Base-by-base conservation (phyloP, 139 green algal species). In the Axilococcus clingmanii region DNA sequence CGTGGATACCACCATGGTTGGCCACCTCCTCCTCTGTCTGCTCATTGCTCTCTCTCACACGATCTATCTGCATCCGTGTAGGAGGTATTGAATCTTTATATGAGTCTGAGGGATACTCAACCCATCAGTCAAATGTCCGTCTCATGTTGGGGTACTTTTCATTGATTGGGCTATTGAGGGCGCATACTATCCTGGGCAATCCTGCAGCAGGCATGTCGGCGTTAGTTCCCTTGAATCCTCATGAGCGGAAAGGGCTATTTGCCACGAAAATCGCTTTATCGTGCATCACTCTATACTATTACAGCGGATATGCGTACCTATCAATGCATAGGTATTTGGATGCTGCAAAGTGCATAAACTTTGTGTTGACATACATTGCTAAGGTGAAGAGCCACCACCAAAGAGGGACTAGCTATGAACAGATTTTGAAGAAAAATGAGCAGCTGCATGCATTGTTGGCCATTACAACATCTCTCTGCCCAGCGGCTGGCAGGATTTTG, bases 381-480 rank as follows among this genome's bases (percentile, higher is more conserved):
- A 58, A 66, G 43, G 51, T 61, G n/a, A 61, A 93, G 72, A 55
- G 71, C 49, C 74, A 75, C 41, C 76, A 88, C 53, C 34, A 55
- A n/a, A 63, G 71, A 42, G 81, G 72, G 37, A 56, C 73, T 0
- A 70, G 72, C 52, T 83, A 84, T 49, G 75, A 82, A 27, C 77
- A 84, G 62, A 86, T 98, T n/a, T 55, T 95, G 43, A 96, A 96
- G 71, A 96, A 95, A 71, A 94, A 95, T 52, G 92, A 99, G 82
- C 91, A 99, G 82, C 87, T 97, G 74, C 88, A 91, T 63, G 76
- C 86, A 27, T 70, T 97, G 62, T 78, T 96, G 34, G 89, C 89
- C 4, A 72, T 95, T 25, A 69, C 60, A 4, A 48, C 84, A 27
- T 71, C 86, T 12, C 64, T 97, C 27, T 93, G 83, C 68, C 87